These are phyloP conservation scores for Tricholoma flavovirens DNA, from an alignment of 768 basidiomycete species.

Conservation along the genomic window DNA sequence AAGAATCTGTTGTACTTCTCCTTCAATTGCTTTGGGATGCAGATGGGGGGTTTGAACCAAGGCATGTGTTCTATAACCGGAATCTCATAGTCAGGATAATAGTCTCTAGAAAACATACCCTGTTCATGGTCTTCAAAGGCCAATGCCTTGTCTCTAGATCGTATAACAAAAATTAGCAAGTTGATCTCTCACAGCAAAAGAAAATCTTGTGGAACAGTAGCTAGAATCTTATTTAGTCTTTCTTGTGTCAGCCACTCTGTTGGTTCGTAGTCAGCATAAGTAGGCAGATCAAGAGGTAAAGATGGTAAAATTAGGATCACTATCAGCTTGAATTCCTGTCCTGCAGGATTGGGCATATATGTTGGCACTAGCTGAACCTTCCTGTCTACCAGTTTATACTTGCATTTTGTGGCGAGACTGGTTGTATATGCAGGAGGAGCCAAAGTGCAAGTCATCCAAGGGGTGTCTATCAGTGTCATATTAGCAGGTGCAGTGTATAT, in stretches of 20 bases:
- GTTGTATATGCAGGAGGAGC: background rate
- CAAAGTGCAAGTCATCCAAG: slow-evolving; percentile 9
- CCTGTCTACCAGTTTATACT: slow-evolving; percentile 21
- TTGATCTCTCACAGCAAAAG: slow-evolving; percentile 10
- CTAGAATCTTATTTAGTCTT: slow-evolving; percentile 10
- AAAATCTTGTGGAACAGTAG: slow-evolving; percentile 1
- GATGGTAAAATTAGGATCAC: slow-evolving; percentile 3
- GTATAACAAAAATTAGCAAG: slow-evolving; percentile 15
- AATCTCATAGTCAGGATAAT: too few relatives aligned
- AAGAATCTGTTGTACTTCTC: slow-evolving; percentile 18
- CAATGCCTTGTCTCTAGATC: too few relatives aligned
- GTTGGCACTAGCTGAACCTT: slow-evolving; percentile 22
- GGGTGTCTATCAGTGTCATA: slow-evolving; percentile 1
- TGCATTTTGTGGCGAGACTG: background rate
- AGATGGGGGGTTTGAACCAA: slow-evolving; percentile 7
- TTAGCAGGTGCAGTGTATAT: slow-evolving; percentile 3
- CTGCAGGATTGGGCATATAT: slow-evolving; percentile 17
- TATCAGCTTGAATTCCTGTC: slow-evolving; percentile 2
- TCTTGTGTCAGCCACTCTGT: slow-evolving; percentile 7
- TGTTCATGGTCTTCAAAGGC: slow-evolving; percentile 19
- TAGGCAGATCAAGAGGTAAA: slow-evolving; percentile 5
- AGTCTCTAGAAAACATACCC: slow-evolving; percentile 25
- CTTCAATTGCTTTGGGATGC: slow-evolving; percentile 20
- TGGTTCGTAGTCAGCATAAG: slow-evolving; percentile 4
- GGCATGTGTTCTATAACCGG: slow-evolving; percentile 23